These are phyloP conservation scores for Phytophthora brassicae DNA, from an alignment of 352 stramenopile genomes.

Conservation along the genomic window DNA sequence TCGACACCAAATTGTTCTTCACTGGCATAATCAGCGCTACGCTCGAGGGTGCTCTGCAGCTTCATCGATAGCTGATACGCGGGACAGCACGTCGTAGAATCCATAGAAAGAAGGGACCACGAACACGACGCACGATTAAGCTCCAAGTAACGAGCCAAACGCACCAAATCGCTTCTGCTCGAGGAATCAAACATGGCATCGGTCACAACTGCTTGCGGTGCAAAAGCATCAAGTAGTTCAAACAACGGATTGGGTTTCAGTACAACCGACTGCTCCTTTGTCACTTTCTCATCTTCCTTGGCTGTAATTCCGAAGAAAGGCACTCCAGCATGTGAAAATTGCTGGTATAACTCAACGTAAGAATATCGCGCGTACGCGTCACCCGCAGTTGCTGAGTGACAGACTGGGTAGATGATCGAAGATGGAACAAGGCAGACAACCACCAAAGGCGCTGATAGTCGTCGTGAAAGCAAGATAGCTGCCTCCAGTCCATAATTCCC, in stretches of 20 bases:
- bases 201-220: constrained; percentile 44
- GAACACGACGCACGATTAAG: constrained; percentile 35
- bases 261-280: background rate
- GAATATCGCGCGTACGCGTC: constrained; percentile 65
- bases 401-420: constrained; percentile 53
- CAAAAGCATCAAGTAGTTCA: constrained; percentile 41
- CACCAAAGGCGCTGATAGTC: constrained; percentile 45
- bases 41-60: constrained; percentile 41
- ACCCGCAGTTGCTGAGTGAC: constrained; percentile 51
- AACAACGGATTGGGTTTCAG: constrained; percentile 34
- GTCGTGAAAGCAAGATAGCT: constrained; percentile 46
- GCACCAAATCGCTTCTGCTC: constrained; percentile 35
- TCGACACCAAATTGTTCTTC: constrained; percentile 46
- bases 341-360: constrained; percentile 46
- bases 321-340: constrained; percentile 41
- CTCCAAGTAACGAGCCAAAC: constrained; percentile 37
- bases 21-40: constrained; percentile 30
- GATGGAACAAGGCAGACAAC: constrained; percentile 47
- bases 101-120: constrained; percentile 62
- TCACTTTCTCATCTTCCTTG: constrained; percentile 4
- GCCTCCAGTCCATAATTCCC: constrained; percentile 65
- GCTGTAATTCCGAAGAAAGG: constrained; percentile 51
- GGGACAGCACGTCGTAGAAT: constrained; percentile 55
- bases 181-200: constrained; percentile 40
- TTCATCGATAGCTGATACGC: constrained; percentile 43